Conservation (phyloP, 495 filamentous ascomycete species). For the Penicillium subrubescens region DNA sequence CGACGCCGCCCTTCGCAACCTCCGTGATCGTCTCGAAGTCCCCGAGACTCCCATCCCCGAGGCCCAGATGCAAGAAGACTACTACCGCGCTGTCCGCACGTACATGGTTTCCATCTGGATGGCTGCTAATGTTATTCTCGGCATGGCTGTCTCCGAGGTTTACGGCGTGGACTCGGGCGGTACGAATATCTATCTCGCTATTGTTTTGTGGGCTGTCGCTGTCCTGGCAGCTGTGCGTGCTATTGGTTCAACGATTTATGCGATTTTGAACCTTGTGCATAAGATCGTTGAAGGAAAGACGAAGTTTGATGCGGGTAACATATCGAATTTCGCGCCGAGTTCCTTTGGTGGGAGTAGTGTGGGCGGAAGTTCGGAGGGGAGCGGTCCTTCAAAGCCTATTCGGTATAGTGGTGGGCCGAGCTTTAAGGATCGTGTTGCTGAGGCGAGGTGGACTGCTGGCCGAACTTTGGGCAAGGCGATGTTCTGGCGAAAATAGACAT, state of each 20-base stretch:
- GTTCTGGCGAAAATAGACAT: slow-evolving; percentile 48
- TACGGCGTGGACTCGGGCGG: slow-evolving; percentile 68
- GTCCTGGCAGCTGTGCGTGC: slow-evolving; percentile 81
- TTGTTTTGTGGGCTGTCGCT: slow-evolving; percentile 93
- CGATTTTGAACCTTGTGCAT: slow-evolving; percentile 78
- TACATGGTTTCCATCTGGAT: slow-evolving; percentile 99
- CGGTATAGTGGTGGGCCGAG: slow-evolving; percentile 39
- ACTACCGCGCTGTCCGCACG: slow-evolving; percentile 95
- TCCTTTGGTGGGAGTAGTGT: slow-evolving; percentile 27
- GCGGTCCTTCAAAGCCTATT: slow-evolving; percentile 25
- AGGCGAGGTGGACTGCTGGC: slow-evolving; percentile 40
- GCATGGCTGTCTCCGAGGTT: slow-evolving; percentile 90
- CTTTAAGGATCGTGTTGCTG: slow-evolving; percentile 41
- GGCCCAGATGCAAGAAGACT: slow-evolving; percentile 90
- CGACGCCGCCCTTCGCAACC: slow-evolving; percentile 94
- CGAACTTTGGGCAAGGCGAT: slow-evolving; percentile 41
- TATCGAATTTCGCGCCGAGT: slow-evolving; percentile 33
- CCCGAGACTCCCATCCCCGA: slow-evolving; percentile 62
- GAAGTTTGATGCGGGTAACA: slow-evolving; percentile 55
- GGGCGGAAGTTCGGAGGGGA: slow-evolving; percentile 30
- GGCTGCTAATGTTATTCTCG: slow-evolving; percentile 85
- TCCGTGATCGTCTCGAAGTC: slow-evolving; percentile 90
- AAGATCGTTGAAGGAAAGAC: slow-evolving; percentile 83
- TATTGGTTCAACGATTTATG: slow-evolving; percentile 77
- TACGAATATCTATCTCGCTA: slow-evolving; percentile 87